Base-by-base conservation (phyloP, 257 asterid species). In the Fraxinus excelsior region DNA sequence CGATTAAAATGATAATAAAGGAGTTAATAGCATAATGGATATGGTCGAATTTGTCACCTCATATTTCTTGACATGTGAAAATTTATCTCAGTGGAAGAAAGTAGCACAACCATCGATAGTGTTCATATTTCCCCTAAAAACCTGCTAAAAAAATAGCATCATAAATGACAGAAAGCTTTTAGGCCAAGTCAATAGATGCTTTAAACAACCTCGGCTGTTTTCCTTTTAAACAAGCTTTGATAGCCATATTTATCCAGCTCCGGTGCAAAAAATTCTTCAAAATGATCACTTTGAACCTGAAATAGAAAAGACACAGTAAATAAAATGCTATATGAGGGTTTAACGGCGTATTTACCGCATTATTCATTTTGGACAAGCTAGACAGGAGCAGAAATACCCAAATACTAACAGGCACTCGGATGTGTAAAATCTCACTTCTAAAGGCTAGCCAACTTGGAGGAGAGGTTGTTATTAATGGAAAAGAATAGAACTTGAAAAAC, bases 181-280 rank as follows among this genome's bases (percentile, higher is more conserved):
- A 40, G n/a, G 69, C 53, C 75, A 68, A 69, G 56, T 70, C 72
- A 35, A 74, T 34, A 74, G 58, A 74, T 37, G 70, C 35, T 74
- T 76, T 37, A 73, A 79, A 95, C 77, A 78, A 96, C 99, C 99
- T 96, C 98, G 8, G 96, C 83, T 6, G 98, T 91, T 80, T 84
- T 93, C 74, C 87, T 86, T 86, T 89, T 96, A 74, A 88, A 96
- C 49, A 91, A 79, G 76, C 97, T 96, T 80, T 93, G 95, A 80
- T 96, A 96, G 10, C 99, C 99, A 86, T 93, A 97, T 74, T 96
- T 96, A 81, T 93, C 98, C 85, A 96, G 88, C 90, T 96, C 99
- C 21, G 98, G 99, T 19, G 92, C 91, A 29, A 93, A 93, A 84
- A 90, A 96, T 83, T 96, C 97, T 80, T 93, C 97, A 77, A 90